Evolutionary conservation across 371 early-diverging fungal genomes (phyloP).

Genomic region (Lichtheimia corymbifera): DNA sequence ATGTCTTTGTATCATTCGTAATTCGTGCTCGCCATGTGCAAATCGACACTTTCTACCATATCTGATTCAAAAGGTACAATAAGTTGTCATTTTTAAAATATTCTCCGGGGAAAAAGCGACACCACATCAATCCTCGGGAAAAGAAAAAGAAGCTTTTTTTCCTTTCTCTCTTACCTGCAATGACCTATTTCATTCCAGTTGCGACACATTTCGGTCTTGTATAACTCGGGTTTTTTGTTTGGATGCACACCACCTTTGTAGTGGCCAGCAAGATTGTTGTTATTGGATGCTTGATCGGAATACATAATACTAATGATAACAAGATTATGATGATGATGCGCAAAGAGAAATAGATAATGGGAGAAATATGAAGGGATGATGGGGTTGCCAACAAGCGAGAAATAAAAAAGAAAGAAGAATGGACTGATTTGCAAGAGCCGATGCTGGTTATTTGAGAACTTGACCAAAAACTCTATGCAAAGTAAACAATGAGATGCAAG

Average conservation of each 20-base stretch:
- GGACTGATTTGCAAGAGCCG: slow-evolving; percentile 11
- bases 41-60: slow-evolving; percentile 96
- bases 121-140: background rate
- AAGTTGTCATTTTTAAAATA: no score
- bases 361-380: background rate
- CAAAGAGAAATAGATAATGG: background rate
- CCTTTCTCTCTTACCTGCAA: slow-evolving; percentile 65
- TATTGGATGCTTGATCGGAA: slow-evolving; percentile 2
- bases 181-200: slow-evolving; percentile 84
- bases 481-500: slow-evolving; percentile 7
- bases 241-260: slow-evolving; percentile 10
- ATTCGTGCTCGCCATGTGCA: slow-evolving; percentile 86
- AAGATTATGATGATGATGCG: slow-evolving; percentile 1
- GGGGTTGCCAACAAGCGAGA: background rate
- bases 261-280: background rate
- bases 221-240: slow-evolving; percentile 60
- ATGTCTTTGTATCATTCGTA: slow-evolving; percentile 84
- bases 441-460: slow-evolving; percentile 16
- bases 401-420: slow-evolving; percentile 7
- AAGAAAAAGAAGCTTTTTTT: slow-evolving; percentile 1
- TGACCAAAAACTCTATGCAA: slow-evolving; percentile 13
- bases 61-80: slow-evolving; percentile 24
- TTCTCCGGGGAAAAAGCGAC: background rate
- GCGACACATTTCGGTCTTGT: slow-evolving; percentile 97
- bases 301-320: background rate